A percentile compares a stretch with the other conserved stretches of the same genome.
These are phyloP conservation scores for Ophiorrhiza pumila DNA, from an alignment of 257 asterid genomes.

Conservation along the genomic window DNA sequence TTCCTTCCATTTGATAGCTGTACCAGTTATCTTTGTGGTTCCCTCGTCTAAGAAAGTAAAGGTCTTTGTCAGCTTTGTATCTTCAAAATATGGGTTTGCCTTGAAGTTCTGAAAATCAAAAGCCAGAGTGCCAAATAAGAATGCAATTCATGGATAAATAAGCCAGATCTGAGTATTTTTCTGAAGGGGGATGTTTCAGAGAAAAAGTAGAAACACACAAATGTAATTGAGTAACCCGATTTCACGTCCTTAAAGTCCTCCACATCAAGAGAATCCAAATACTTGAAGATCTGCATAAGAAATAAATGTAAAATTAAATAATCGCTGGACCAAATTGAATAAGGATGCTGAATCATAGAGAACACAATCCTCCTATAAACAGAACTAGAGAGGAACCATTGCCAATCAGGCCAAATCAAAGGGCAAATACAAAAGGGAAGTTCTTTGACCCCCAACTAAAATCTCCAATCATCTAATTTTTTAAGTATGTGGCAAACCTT, in stretches of 20 bases:
- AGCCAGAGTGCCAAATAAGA: not conserved
- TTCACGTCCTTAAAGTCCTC: slow-evolving; percentile 48
- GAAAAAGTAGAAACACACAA: slow-evolving; percentile 39
- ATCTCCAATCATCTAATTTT: slow-evolving; percentile 5
- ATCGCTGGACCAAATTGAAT: not conserved
- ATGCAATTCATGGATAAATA: not conserved
- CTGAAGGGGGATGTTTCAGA: not conserved
- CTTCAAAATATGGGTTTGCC: slow-evolving; percentile 52
- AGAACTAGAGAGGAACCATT: not conserved
- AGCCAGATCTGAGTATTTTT: not conserved
- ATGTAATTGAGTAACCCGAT: slow-evolving; percentile 50
- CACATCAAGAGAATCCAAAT: slow-evolving; percentile 50
- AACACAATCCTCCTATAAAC: not conserved
- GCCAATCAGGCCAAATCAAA: not conserved
- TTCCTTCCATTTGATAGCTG: slow-evolving; percentile 53
- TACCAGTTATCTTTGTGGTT: slow-evolving; percentile 41
- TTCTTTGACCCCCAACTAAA: slow-evolving; percentile 11
- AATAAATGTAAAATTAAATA: not conserved
- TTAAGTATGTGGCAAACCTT: slow-evolving; percentile 31
- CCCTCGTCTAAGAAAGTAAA: slow-evolving; percentile 46
- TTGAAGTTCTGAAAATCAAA: slow-evolving; percentile 48
- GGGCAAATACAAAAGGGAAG: slow-evolving; percentile 3
- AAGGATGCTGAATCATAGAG: not conserved
- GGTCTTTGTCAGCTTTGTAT: slow-evolving; percentile 43
- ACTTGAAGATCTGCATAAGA: slow-evolving; percentile 41